Base-by-base conservation (phyloP, 805 yeast genomes). In the Wickerhamia fluorescens region DNA sequence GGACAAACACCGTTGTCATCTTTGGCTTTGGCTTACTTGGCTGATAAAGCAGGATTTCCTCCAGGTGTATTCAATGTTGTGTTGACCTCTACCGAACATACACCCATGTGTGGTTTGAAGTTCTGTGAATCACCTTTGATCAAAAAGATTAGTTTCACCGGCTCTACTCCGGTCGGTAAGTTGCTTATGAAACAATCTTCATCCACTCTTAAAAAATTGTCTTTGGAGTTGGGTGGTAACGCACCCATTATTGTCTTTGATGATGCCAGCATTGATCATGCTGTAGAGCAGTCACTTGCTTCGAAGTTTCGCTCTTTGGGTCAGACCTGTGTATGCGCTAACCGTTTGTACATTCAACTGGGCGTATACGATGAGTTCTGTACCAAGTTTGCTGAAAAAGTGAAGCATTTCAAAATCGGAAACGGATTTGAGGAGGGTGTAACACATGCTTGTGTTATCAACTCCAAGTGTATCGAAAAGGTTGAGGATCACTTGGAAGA, bases 171-270 rank as follows among this genome's bases (percentile, higher is more conserved):
- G 11, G 78, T 74, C 14, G 83, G 82, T 14, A 73, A 73, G 45
- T 54, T 74, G 27, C 50, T 76, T 37, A 73, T 74, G 76, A 53
- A 62, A 30, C 79, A 73, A 40, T 63, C 73, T 6, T 58, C 82
- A 1, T 58, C 68, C 8, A 71, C 79, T 3, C 52, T 76, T 48
- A 76, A 76, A 49, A 75, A 75, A 44, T 49, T 76, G 29, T 71
- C 80, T 0, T 58, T 76, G 50, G 84, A 76, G 51, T 53, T 75
- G 37, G 84, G 84, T 29, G 83, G 84, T 13, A 77, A 75, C 49
- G 80, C 81, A 6, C 81, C 83, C 16, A 61, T 74, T 16, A 64
- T 76, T 30, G 73, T 75, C 3, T 75, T 76, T 44, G 68, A 68
- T 17, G 82, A 76, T 45, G 77, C 77, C 7, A 71, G 72, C 37